These are phyloP conservation scores for Verticillium alfalfae DNA, from an alignment of 2,329 filamentous ascomycete genomes.

Conservation along the genomic window DNA sequence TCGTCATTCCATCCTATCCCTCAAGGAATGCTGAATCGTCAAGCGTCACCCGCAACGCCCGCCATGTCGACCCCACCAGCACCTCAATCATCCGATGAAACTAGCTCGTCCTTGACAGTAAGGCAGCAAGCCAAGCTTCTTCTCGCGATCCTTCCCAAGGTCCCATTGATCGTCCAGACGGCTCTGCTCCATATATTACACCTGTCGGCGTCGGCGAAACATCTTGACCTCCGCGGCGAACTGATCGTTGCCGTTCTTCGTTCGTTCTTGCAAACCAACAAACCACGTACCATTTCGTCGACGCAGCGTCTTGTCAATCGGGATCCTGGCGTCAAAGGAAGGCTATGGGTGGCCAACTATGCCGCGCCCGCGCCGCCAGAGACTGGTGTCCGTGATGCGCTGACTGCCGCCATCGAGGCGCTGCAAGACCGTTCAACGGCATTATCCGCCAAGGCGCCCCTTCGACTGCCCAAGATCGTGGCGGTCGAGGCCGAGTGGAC, in stretches of 20 bases:
- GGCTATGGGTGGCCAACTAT: constrained; percentile 75
- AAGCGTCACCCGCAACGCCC: background rate
- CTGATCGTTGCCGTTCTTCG: constrained; percentile 69
- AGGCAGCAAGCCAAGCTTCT: constrained; percentile 7
- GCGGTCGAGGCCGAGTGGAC: constrained; percentile 72
- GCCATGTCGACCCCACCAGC: background rate
- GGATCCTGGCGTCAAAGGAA: constrained; percentile 67
- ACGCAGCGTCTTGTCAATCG: constrained; percentile 58
- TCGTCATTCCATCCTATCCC: background rate
- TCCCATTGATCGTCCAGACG: constrained; percentile 59
- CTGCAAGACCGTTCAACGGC: constrained; percentile 33
- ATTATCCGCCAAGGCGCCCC: constrained; percentile 17
- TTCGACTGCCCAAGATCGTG: constrained; percentile 42
- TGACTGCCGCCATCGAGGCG: constrained; percentile 53
- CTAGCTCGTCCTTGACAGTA: background rate
- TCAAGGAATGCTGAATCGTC: too few species aligned
- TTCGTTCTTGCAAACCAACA: constrained; percentile 46
- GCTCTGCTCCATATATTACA: constrained; percentile 59
- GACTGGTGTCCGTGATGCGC: constrained; percentile 47
- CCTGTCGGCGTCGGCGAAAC: constrained; percentile 63
- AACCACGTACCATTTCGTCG: constrained; percentile 47
- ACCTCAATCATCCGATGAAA: constrained; percentile 9
- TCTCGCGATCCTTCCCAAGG: constrained; percentile 39
- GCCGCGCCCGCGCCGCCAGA: constrained; percentile 55
- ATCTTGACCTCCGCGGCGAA: constrained; percentile 74